These are phyloP conservation scores for Entomortierella lignicola DNA, from an alignment of 192 early-diverging fungal species.

Conservation along the genomic window DNA sequence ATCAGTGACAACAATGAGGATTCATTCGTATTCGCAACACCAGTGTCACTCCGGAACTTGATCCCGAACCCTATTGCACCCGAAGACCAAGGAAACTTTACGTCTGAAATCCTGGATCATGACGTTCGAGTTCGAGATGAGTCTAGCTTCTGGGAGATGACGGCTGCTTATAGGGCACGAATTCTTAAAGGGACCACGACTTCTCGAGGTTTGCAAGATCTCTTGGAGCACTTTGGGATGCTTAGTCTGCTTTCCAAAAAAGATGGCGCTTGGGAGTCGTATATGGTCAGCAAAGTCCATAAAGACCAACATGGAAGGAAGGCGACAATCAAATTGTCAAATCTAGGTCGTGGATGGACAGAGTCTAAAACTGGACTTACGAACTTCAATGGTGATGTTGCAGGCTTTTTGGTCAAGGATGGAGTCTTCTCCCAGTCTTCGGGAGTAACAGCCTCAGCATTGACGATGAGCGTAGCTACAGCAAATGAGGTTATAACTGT, in stretches of 20 bases:
- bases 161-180: conserved; percentile 4
- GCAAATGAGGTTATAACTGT: conserved; percentile 19
- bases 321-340: conserved; percentile 40
- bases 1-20: conserved; percentile 4
- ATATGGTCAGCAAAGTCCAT: conserved; percentile 26
- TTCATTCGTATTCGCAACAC: conserved; percentile 41
- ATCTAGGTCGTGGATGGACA: conserved; percentile 29
- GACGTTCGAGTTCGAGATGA: conserved; percentile 6
- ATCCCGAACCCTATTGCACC: conserved; percentile 15
- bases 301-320: conserved; percentile 53
- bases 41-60: conserved; percentile 27
- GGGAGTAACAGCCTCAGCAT: conserved; percentile 42
- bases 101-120: conserved; percentile 40
- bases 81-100: conserved; percentile 33
- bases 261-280: conserved; percentile 42
- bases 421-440: conserved; percentile 45
- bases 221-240: conserved; percentile 51
- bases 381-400: not conserved
- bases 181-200: conserved; percentile 24
- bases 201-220: conserved; percentile 16
- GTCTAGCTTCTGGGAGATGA: conserved; percentile 36
- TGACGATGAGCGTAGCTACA: conserved; percentile 42
- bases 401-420: conserved; percentile 4
- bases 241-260: conserved; percentile 21
- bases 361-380: not conserved